Evolutionary conservation across 306 rosid species (phyloP), one percentile per base, ranked within the genome.

Genomic region (Vachellia pachyceras): DNA sequence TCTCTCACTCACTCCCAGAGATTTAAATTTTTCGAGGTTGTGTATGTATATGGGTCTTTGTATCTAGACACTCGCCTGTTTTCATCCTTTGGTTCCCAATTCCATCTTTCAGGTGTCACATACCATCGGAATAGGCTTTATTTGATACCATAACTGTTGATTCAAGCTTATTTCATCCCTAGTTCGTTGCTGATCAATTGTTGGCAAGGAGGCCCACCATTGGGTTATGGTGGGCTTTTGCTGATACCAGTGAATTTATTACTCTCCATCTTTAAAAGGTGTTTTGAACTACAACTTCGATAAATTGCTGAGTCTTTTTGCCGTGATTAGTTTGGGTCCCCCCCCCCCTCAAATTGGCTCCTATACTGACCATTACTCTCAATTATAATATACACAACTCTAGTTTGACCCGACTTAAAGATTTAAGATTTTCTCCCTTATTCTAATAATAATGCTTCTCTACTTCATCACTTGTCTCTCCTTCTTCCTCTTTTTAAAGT

Each of bases 221-320:
- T 83, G 91, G 89, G 88, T 86, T 83, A 89, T 86, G 93, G 97
- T 90, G 97, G 97, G 89, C 92, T 92, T 86, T 87, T 82, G 42
- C 83, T 67, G 75, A 85, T 78, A 20, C 90, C 90, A 82, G 82
- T 73, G 40, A 29, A 61, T 29, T 61, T 74, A 78, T 78, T 85
- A 66, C 77, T 50, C 52, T 33, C 40, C 36, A 41, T 41, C 35
- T 41, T 41, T 69, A 9, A 20, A 69, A 68, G 72, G 72, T 40
- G 35, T 25, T 40, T 40, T 40, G 49, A 84, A 83, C 86, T n/a
- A 87, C 18, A 85, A 85, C 87, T 86, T 85, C 82, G 6, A 58
- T 67, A 79, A 79, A 63, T 79, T 80, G 29, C 75, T 69, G 18
- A 60, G 39, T 82, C 57, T 40, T 70, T 78, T 82, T 60, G 18